phyloP scores from a whole-genome alignment of 345 rosid species.

The Isatis tinctoria region DNA sequence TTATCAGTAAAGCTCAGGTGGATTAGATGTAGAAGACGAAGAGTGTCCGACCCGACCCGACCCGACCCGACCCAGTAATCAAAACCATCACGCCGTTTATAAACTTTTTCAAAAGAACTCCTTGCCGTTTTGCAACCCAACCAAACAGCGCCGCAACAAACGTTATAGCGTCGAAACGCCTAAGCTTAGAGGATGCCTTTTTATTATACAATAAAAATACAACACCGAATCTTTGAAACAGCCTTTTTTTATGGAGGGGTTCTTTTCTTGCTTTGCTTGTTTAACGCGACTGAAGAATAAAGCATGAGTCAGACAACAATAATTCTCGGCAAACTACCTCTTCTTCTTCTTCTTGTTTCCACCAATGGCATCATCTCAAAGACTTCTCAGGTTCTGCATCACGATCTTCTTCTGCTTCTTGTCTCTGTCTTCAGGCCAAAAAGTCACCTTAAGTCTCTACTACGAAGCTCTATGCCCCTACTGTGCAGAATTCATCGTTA shows the following conservation, averaged over 20 bases:
- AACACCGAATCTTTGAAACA: neutral
- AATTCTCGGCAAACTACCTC: neutral
- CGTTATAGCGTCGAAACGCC: neutral
- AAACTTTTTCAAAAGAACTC: neutral
- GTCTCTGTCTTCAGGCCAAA: conserved; percentile 27
- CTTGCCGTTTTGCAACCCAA: neutral
- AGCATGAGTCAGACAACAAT: neutral
- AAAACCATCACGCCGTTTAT: neutral
- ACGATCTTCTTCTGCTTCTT: conserved; percentile 1
- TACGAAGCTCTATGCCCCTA: conserved; percentile 73
- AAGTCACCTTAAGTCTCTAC: conserved; percentile 61
- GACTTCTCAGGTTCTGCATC: neutral
- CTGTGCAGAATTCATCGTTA: conserved; percentile 70
- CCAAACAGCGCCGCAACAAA: neutral
- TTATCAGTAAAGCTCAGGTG: conserved; percentile 5
- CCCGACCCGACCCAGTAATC: neutral
- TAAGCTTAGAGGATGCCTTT: neutral
- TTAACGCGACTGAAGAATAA: conserved; percentile 3
- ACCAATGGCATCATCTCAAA: conserved; percentile 23
- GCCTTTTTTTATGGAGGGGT: too few species aligned
- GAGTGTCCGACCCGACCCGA: conserved; percentile 8
- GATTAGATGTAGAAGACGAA: conserved; percentile 24
- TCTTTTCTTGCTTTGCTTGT: conserved; percentile 12
- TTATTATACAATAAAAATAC: neutral
- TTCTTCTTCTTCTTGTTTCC: conserved; percentile 9